phyloP scores from a whole-genome alignment of 2,329 filamentous ascomycete species.

The Colletotrichum tofieldiae region DNA sequence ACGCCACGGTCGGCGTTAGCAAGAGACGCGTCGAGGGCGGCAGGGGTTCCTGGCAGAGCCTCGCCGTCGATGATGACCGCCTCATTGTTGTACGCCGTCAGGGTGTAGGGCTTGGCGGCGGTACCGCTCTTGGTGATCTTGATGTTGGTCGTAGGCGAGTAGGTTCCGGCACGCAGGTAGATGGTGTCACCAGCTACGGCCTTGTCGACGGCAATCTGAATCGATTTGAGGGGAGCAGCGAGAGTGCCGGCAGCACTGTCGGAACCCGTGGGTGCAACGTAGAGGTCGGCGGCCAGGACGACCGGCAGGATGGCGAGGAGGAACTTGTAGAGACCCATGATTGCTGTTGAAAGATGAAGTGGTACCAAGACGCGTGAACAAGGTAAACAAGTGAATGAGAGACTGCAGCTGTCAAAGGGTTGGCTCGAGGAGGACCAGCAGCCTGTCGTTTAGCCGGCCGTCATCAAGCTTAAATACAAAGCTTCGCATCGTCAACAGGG shows the following conservation, averaged over 20 bases:
- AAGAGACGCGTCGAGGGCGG: conserved; percentile 56
- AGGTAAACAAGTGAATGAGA: conserved; percentile 17
- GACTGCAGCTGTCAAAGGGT: conserved; percentile 17
- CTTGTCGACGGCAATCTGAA: conserved; percentile 62
- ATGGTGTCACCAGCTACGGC: conserved; percentile 62
- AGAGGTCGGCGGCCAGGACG: conserved; percentile 55
- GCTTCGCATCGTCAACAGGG: conserved; percentile 18
- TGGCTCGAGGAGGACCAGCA: conserved; percentile 5
- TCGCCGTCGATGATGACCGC: conserved; percentile 64
- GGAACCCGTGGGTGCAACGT: conserved; percentile 61
- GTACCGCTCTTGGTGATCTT: conserved; percentile 63
- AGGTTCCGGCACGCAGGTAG: conserved; percentile 54
- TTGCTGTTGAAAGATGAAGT: background rate
- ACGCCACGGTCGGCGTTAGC: conserved; percentile 61
- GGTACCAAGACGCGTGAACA: background rate
- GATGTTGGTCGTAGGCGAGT: conserved; percentile 62
- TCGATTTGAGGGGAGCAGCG: conserved; percentile 59
- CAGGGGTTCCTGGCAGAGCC: conserved; percentile 57
- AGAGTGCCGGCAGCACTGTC: conserved; percentile 57
- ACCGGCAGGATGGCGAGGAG: conserved; percentile 38
- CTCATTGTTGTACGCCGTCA: conserved; percentile 60
- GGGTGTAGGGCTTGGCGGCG: conserved; percentile 56
- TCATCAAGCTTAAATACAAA: conserved; percentile 41
- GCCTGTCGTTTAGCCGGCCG: conserved; percentile 22
- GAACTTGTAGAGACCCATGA: conserved; percentile 42